Base-by-base conservation (phyloP, 1,284 basidiomycete genomes). In the Cystobasidium pallidum region DNA sequence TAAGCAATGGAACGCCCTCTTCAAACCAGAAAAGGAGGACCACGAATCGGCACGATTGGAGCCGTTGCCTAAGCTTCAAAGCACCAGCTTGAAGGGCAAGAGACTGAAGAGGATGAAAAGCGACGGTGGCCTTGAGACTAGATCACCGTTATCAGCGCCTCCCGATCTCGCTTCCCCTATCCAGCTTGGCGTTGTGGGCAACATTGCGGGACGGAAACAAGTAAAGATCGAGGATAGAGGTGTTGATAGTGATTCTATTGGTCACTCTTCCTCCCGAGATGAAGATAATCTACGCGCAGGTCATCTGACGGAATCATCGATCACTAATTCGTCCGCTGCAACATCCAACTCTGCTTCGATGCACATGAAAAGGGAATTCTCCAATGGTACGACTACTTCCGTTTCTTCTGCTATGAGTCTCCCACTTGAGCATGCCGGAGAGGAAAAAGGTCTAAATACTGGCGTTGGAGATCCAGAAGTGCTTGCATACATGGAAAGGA, bases 31-130 rank as follows among this genome's bases (percentile, higher is more conserved):
- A 15, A 34, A 24, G 26, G 55, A 57, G 21, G 67, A 74, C 21
- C 67, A 70, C 39, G 49, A 43, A 28, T 72, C 73, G 6, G 10
- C 63, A 1, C 70, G 54, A n/a, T 52, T 65, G 10, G 68, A 64
- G 28, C 6, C 47, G 8, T 28, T 30, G 3, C 24, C 24, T 41
- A 28, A 17, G 10, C n/a, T 19, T 34, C 1, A 6, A 4, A 21
- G n/a, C 13, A 32, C 30, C 26, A 32, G 11, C 15, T 49, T 30
- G 39, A 66, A 52, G 30, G 49, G 64, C 45, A 55, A 57, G 21
- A 34, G 64, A 13, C n/a, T 72, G n/a, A 72, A 72, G 59, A 66
- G 54, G 52, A 66, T 72, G n/a, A 47, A 61, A 24, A 61, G 59
- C 49, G 73, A 74, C 28, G 52, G 26, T 13, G 67, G 43, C 8